Percentiles rank a stretch among this genome's conserved stretches.
Evolutionary conservation across 441 rosid species (phyloP).

Genomic region (Manihot esculenta): DNA sequence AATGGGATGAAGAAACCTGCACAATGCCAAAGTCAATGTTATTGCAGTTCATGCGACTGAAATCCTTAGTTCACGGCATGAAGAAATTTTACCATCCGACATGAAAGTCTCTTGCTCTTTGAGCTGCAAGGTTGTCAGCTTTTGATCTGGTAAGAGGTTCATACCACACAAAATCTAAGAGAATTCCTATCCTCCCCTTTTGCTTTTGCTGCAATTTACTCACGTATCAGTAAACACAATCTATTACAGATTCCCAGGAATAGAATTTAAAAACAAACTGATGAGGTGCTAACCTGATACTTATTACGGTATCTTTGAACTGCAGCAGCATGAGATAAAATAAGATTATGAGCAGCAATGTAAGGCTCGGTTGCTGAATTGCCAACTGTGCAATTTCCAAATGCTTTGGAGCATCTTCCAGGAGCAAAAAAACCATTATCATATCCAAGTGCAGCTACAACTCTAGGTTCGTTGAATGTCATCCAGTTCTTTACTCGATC

Average conservation of each 20-base stretch:
- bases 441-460: slow-evolving; percentile 84
- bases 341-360: slow-evolving; percentile 73
- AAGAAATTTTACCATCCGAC: slow-evolving; percentile 71
- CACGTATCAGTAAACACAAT: neutral
- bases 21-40: neutral
- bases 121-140: slow-evolving; percentile 85
- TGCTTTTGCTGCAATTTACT: slow-evolving; percentile 49
- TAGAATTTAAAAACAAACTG: neutral
- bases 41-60: neutral
- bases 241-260: neutral
- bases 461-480: slow-evolving; percentile 93
- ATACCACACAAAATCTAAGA: slow-evolving; percentile 91
- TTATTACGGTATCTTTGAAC: slow-evolving; percentile 74
- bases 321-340: slow-evolving; percentile 76
- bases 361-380: slow-evolving; percentile 90
- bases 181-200: slow-evolving; percentile 86
- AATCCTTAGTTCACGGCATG: too few relatives aligned
- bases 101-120: slow-evolving; percentile 95
- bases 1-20: slow-evolving; percentile 88
- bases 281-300: slow-evolving; percentile 48
- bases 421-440: slow-evolving; percentile 84
- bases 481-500: slow-evolving; percentile 96
- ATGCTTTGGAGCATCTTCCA: slow-evolving; percentile 78
- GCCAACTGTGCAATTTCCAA: slow-evolving; percentile 75
- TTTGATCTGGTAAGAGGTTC: slow-evolving; percentile 89